phyloP scores from a whole-genome alignment of 768 basidiomycete species.

The Arthromyces matolae region DNA sequence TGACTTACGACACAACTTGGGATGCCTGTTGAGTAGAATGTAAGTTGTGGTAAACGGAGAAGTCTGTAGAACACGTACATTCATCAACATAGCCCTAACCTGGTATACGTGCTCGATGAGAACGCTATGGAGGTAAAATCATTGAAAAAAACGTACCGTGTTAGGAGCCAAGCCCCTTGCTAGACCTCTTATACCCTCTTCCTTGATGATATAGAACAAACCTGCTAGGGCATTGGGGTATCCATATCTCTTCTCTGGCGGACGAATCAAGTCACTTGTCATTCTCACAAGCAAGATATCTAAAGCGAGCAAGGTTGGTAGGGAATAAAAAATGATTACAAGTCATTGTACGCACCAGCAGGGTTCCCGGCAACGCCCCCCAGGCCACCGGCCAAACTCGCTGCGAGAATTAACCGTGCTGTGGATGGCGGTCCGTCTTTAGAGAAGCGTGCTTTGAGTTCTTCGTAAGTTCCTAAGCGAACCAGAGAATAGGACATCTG shows the following conservation, averaged over 20 bases:
- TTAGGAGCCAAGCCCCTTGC: slow-evolving; percentile 78
- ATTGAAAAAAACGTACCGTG: slow-evolving; percentile 40
- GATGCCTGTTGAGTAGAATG: slow-evolving; percentile 46
- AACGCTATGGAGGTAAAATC: slow-evolving; percentile 8
- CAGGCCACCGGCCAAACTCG: slow-evolving; percentile 70
- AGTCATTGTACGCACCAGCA: slow-evolving; percentile 40
- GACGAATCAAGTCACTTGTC: slow-evolving; percentile 81
- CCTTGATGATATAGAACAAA: slow-evolving; percentile 56
- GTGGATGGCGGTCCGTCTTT: slow-evolving; percentile 49
- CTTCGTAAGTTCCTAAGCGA: slow-evolving; percentile 79
- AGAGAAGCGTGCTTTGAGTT: slow-evolving; percentile 58
- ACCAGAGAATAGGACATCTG: slow-evolving; percentile 93
- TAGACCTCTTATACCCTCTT: slow-evolving; percentile 69
- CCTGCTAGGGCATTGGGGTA: slow-evolving; percentile 81
- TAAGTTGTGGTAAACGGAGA: too few relatives aligned
- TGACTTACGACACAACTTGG: slow-evolving; percentile 78
- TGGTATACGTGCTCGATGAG: slow-evolving; percentile 8
- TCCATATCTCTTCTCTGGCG: slow-evolving; percentile 68
- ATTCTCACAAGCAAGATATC: slow-evolving; percentile 80
- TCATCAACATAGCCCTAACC: slow-evolving; percentile 17
- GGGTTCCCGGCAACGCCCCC: slow-evolving; percentile 88
- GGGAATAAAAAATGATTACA: not conserved
- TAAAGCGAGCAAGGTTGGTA: slow-evolving; percentile 16
- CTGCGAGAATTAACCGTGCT: slow-evolving; percentile 55
- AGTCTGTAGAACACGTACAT: slow-evolving; percentile 14